These are phyloP conservation scores for Picea glauca DNA, from an alignment of 75 land plant species.

Conservation along the genomic window DNA sequence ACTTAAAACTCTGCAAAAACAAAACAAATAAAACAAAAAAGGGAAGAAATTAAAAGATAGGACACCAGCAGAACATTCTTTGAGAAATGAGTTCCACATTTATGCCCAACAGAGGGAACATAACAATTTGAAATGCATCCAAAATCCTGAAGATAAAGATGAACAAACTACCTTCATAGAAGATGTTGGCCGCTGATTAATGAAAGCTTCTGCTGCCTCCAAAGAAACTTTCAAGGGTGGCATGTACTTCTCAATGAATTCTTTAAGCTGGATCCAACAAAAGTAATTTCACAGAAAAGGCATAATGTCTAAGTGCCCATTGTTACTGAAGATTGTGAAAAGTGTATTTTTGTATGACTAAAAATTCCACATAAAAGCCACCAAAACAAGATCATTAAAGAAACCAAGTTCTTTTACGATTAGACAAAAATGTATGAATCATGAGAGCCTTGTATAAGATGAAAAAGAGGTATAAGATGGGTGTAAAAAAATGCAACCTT, in stretches of 20 bases:
- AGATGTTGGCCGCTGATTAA: slow-evolving; percentile 35
- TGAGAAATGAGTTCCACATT: neutral
- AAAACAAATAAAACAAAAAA: neutral
- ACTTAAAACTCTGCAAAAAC: too few relatives aligned
- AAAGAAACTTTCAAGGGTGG: slow-evolving; percentile 32
- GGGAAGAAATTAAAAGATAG: neutral
- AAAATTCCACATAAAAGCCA: neutral
- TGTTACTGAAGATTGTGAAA: neutral
- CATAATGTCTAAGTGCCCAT: neutral
- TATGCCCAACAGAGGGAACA: neutral
- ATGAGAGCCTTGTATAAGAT: too few relatives aligned
- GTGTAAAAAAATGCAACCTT: too few relatives aligned
- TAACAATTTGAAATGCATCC: neutral
- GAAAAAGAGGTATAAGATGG: too few relatives aligned
- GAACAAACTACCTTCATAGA: slow-evolving; percentile 29
- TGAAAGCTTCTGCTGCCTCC: slow-evolving; percentile 38
- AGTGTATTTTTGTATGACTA: neutral
- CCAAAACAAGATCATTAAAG: neutral
- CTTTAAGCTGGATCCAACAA: slow-evolving; percentile 22
- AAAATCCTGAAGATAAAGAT: neutral
- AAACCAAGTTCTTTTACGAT: neutral
- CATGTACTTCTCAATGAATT: slow-evolving; percentile 37
- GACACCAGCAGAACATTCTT: neutral
- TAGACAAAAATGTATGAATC: neutral
- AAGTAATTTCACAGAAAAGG: slow-evolving; percentile 1